Percentiles rank a stretch among this genome's conserved stretches.
These are phyloP conservation scores for Gleditsia sinensis DNA, from an alignment of 306 rosid genomes.

Conservation along the genomic window DNA sequence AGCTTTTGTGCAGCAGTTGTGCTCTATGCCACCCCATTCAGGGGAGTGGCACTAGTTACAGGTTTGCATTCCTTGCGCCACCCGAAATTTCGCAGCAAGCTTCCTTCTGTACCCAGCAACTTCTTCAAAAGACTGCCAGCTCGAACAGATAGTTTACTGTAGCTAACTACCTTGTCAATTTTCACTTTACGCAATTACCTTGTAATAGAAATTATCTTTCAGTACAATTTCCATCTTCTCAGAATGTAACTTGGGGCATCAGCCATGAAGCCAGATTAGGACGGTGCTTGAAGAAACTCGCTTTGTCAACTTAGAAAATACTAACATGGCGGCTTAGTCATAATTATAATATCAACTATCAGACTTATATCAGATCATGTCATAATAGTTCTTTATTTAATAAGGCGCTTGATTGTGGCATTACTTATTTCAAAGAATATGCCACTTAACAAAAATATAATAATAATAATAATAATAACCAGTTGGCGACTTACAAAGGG, in stretches of 20 bases:
- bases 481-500: neutral
- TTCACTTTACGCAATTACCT: too few relatives aligned
- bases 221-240: conserved; percentile 7
- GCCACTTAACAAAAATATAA: too few relatives aligned
- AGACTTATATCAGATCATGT: neutral
- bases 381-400: neutral
- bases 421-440: neutral
- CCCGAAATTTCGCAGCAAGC: conserved; percentile 82
- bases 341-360: neutral
- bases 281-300: neutral
- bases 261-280: neutral
- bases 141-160: conserved; percentile 73
- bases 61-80: conserved; percentile 77
- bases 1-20: conserved; percentile 72
- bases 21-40: conserved; percentile 73
- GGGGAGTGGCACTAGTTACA: conserved; percentile 70
- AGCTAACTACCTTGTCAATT: neutral
- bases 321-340: neutral
- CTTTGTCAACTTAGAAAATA: neutral
- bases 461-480: neutral
- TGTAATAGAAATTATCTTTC: too few relatives aligned
- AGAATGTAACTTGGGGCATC: neutral
- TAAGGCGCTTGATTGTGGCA: neutral
- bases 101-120: conserved; percentile 82
- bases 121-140: conserved; percentile 92